These are phyloP conservation scores for Obelidium mucronatum DNA, from an alignment of 192 early-diverging fungal genomes.

Conservation along the genomic window DNA sequence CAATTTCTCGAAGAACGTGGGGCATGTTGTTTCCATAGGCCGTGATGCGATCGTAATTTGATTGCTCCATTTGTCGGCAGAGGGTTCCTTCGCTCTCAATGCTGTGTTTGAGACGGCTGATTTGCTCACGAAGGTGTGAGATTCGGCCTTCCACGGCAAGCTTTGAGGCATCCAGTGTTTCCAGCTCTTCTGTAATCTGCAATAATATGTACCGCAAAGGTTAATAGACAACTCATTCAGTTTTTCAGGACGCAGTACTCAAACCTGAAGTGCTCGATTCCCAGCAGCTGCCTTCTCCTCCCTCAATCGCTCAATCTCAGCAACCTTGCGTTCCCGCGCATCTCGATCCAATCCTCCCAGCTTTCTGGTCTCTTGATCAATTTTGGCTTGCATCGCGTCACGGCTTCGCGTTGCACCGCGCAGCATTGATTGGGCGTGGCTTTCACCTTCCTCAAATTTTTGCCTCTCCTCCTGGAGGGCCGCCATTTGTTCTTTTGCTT, in stretches of 20 bases:
- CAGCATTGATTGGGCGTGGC: slow-evolving; percentile 45
- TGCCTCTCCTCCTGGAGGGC: slow-evolving; percentile 14
- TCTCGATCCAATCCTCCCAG: slow-evolving; percentile 40
- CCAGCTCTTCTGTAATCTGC: slow-evolving; percentile 35
- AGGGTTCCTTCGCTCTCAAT: slow-evolving; percentile 34
- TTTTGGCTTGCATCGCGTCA: slow-evolving; percentile 36
- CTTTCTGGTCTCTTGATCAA: slow-evolving; percentile 58
- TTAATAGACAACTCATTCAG: neutral
- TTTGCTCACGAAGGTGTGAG: neutral
- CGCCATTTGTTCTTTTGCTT: neutral
- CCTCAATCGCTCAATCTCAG: slow-evolving; percentile 47
- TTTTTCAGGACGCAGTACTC: too few species aligned
- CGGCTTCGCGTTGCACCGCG: neutral
- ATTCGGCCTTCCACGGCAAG: neutral
- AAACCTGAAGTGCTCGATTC: neutral
- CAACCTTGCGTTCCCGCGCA: slow-evolving; percentile 48
- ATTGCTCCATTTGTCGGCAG: slow-evolving; percentile 61
- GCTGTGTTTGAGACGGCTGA: slow-evolving; percentile 27
- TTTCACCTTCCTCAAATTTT: slow-evolving; percentile 56
- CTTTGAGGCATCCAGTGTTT: slow-evolving; percentile 31
- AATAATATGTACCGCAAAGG: neutral
- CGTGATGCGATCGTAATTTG: slow-evolving; percentile 69
- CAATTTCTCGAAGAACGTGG: slow-evolving; percentile 75
- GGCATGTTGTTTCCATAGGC: slow-evolving; percentile 85
- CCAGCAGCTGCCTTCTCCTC: slow-evolving; percentile 39